phyloP scores from a whole-genome alignment of 2,329 filamentous ascomycete species.

The Exserohilum rostratum region DNA sequence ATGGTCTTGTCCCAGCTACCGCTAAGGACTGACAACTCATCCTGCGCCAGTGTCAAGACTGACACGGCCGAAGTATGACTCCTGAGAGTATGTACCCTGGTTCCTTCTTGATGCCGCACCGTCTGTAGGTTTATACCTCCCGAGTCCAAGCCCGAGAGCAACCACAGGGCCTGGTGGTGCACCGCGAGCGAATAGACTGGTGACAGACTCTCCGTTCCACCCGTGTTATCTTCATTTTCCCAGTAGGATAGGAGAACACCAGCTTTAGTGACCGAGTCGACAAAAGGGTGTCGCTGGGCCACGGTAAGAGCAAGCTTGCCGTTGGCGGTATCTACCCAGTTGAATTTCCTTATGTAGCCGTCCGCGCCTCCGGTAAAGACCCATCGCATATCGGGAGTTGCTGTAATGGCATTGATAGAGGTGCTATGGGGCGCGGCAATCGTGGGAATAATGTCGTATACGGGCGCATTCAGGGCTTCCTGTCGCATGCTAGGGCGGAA shows the following conservation, averaged over 20 bases:
- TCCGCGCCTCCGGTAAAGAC: constrained; percentile 94
- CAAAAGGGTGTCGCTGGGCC: constrained; percentile 93
- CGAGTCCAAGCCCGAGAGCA: constrained; percentile 87
- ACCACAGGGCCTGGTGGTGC: constrained; percentile 87
- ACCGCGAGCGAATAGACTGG: constrained; percentile 94
- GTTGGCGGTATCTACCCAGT: constrained; percentile 93
- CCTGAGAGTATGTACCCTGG: constrained; percentile 79
- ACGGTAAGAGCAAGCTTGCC: constrained; percentile 92
- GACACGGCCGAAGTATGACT: constrained; percentile 92
- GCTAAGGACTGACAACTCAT: constrained; percentile 86
- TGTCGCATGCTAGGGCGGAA: constrained; percentile 70
- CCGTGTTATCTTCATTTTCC: constrained; percentile 87
- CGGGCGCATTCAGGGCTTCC: constrained; percentile 77
- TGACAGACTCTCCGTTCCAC: constrained; percentile 67
- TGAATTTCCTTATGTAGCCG: constrained; percentile 96
- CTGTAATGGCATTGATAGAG: constrained; percentile 89
- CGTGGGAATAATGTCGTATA: constrained; percentile 95
- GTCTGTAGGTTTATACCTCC: constrained; percentile 93
- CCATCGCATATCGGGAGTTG: constrained; percentile 92
- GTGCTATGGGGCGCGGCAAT: constrained; percentile 96
- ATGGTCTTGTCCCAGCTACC: constrained; percentile 97
- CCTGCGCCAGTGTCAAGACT: constrained; percentile 78
- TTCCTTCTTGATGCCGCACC: constrained; percentile 92
- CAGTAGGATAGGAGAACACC: constrained; percentile 95
- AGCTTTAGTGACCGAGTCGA: constrained; percentile 95